Evolutionary conservation across 306 rosid species (phyloP), one percentile per base, ranked within the genome.

Genomic region (Glycine soja): DNA sequence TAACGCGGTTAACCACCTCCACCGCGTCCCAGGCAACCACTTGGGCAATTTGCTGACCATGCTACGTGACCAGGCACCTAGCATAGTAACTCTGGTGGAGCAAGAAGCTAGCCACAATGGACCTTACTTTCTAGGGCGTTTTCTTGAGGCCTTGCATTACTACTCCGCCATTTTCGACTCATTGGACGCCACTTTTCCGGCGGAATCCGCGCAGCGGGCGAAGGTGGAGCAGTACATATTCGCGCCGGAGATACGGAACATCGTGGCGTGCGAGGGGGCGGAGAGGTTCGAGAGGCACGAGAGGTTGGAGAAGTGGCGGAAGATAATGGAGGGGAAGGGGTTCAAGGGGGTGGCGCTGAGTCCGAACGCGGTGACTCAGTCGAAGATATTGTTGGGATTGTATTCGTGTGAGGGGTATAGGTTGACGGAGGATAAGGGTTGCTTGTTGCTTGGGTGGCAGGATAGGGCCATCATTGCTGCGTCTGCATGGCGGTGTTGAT

Each of bases 71-170:
- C 98, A 92, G 57, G 98, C 97, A 0, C 97, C 98, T 0, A 92
- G 85, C 75, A 90, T 95, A 1, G 89, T 95, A 0, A 95, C 99
- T 0, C 72, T 91, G 0, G 97, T 95, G 0, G 99, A 95, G 58
- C 95, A 93, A 81, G 97, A 95, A 34, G 99, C 99, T 0, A 95
- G 95, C 84, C 99, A 93, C 15, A 93, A 95, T 0, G 95, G 97
- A 4, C 99, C 99, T 0, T 91, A 93, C 70, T 95, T 93, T 30
- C 70, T 92, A 0, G 97, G 97, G 0, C 78, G 98, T 79, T 92
- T 95, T 67, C 90, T 95, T 0, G 97, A 92, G 77, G 97, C 97
- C 0, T 13, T 95, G 71, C 98, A 92, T 45, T 92, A 92, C 12
- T 92, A 95, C 76, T 95, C 97, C 0, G 98, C 97, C 0, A 92